Conservation (phyloP, 768 basidiomycete genomes). For the Termitomyces sp. region DNA sequence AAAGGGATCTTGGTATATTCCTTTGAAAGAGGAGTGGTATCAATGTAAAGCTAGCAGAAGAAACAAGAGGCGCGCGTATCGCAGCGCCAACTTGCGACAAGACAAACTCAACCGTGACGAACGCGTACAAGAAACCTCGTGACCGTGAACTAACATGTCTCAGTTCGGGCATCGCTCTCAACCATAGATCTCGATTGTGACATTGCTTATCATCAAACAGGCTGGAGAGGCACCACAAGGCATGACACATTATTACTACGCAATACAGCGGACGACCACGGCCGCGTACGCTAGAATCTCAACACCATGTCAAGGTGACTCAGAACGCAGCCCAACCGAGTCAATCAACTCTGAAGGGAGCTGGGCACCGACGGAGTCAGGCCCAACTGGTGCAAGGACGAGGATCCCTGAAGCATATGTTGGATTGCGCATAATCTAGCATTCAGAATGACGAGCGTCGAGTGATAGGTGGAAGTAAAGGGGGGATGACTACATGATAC, state of each 20-base stretch:
- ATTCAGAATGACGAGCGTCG: constrained; percentile 2
- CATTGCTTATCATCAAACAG: no score
- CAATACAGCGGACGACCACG: not conserved
- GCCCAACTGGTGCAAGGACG: constrained; percentile 8
- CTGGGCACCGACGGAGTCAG: not conserved
- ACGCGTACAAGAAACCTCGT: constrained; percentile 15
- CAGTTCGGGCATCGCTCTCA: constrained; percentile 4
- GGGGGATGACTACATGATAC: not conserved
- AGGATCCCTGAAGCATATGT: constrained; percentile 12
- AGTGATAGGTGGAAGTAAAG: not conserved
- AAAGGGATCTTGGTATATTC: constrained; percentile 1
- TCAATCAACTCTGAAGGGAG: constrained; percentile 5
- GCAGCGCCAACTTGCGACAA: not conserved
- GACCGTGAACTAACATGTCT: constrained; percentile 23
- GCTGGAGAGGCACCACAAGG: not conserved
- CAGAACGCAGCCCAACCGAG: constrained; percentile 9
- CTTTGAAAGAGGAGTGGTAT: constrained; percentile 3
- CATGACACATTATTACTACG: not conserved
- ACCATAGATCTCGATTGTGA: not conserved
- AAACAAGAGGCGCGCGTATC: constrained; percentile 8
- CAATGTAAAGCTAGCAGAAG: constrained; percentile 7
- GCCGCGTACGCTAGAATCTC: not conserved
- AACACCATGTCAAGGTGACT: constrained; percentile 8
- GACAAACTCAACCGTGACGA: constrained; percentile 6
- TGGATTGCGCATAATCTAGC: constrained; percentile 16